Evolutionary conservation across 768 basidiomycete species (phyloP).

Genomic region (Nidularia sp.): DNA sequence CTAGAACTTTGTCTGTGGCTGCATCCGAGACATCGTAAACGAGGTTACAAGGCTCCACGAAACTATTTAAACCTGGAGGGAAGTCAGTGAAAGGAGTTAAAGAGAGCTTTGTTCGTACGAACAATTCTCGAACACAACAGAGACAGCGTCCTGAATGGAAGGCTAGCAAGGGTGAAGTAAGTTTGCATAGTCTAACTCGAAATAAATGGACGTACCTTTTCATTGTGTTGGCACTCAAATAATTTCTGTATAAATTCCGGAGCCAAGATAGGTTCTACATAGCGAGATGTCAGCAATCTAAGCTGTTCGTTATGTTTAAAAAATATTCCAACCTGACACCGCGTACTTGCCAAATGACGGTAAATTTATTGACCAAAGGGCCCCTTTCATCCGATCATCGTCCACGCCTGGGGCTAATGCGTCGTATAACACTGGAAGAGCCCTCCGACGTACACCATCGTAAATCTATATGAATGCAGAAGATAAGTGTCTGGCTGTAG

Average conservation of each 20-base stretch:
- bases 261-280: constrained; percentile 59
- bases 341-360: constrained; percentile 61
- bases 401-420: constrained; percentile 67
- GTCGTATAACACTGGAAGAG: constrained; percentile 52
- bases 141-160: constrained; percentile 72
- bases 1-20: constrained; percentile 31
- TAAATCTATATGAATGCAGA: constrained; percentile 38
- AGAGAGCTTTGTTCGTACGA: constrained; percentile 3
- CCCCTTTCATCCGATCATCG: constrained; percentile 91
- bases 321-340: constrained; percentile 30
- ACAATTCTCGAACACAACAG: constrained; percentile 63
- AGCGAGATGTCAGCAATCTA: not conserved
- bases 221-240: constrained; percentile 77
- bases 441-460: constrained; percentile 66
- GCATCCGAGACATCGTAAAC: constrained; percentile 49
- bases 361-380: constrained; percentile 72
- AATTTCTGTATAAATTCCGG: constrained; percentile 55
- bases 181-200: not conserved
- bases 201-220: constrained; percentile 51
- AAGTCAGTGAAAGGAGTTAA: not conserved
- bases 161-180: constrained; percentile 34
- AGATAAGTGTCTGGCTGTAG: not conserved
- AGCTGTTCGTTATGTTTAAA: not conserved
- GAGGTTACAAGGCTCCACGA: constrained; percentile 58
- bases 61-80: constrained; percentile 49